phyloP scores from a whole-genome alignment of 441 rosid species.

The Adansonia gregorii region DNA sequence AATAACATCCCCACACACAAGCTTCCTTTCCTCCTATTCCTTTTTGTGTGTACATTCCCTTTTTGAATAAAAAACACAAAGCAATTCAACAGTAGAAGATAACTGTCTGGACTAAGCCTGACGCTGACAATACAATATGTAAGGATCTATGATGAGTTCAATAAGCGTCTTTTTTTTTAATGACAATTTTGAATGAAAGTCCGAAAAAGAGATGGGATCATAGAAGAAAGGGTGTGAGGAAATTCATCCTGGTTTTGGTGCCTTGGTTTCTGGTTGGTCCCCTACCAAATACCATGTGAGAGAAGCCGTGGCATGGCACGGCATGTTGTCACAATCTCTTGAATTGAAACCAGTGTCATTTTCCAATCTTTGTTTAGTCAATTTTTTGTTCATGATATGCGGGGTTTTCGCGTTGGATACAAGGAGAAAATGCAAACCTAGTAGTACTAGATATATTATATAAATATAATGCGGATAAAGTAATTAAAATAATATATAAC shows the following conservation, averaged over 20 bases:
- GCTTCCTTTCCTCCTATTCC: neutral
- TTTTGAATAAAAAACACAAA: slow-evolving; percentile 4
- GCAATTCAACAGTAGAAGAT: neutral
- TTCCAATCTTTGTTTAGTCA: neutral
- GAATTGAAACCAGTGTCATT: neutral
- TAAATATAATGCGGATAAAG: no score
- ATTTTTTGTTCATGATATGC: neutral
- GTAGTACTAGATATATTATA: no score
- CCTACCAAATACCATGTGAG: slow-evolving; percentile 3
- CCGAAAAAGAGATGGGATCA: neutral
- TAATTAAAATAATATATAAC: no score
- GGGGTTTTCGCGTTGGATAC: neutral
- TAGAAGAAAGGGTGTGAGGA: neutral
- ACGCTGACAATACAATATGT: slow-evolving; percentile 26
- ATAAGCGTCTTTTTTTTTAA: neutral
- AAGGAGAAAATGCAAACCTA: no score
- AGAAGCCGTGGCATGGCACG: slow-evolving; percentile 14
- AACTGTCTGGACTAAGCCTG: slow-evolving; percentile 24
- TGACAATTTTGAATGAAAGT: slow-evolving; percentile 2
- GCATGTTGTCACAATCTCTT: neutral
- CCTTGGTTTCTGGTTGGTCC: neutral
- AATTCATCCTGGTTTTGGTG: slow-evolving; percentile 19
- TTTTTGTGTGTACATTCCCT: neutral
- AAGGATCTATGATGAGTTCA: neutral
- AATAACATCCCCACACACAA: neutral